phyloP scores from a whole-genome alignment of 352 stramenopile genomes.

The Pseudoperonospora humuli region DNA sequence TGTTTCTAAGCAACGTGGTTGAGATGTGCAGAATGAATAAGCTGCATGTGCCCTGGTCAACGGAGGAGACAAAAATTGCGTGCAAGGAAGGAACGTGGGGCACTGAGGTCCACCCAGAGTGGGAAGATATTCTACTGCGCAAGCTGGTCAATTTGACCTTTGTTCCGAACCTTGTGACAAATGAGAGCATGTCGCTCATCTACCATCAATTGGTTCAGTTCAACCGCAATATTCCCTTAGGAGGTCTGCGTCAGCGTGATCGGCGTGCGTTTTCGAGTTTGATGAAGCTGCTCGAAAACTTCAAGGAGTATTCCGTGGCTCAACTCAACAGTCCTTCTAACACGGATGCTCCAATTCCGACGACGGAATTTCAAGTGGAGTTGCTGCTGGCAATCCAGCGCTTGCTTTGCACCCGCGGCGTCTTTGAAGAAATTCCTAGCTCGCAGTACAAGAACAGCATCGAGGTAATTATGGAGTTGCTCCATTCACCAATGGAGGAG shows the following conservation, averaged over 20 bases:
- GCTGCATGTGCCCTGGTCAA: conserved; percentile 80
- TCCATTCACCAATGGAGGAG: conserved; percentile 81
- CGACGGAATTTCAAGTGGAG: conserved; percentile 75
- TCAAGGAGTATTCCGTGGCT: conserved; percentile 78
- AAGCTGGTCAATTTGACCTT: conserved; percentile 76
- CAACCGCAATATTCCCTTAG: conserved; percentile 79
- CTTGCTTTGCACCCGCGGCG: conserved; percentile 66
- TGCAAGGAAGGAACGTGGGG: conserved; percentile 85
- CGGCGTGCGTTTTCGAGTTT: conserved; percentile 65
- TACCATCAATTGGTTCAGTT: conserved; percentile 82
- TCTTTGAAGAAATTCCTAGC: conserved; percentile 82
- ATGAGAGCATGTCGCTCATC: conserved; percentile 60
- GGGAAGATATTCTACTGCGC: conserved; percentile 76
- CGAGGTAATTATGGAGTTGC: conserved; percentile 80
- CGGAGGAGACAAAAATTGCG: conserved; percentile 74
- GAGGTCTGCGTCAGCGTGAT: conserved; percentile 60
- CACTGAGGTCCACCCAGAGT: conserved; percentile 72
- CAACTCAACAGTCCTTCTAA: conserved; percentile 77
- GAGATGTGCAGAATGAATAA: conserved; percentile 88
- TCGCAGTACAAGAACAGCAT: conserved; percentile 83
- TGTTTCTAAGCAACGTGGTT: conserved; percentile 83
- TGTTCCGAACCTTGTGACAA: conserved; percentile 74
- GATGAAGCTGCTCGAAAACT: conserved; percentile 80
- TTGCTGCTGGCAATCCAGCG: conserved; percentile 74
- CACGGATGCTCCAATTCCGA: conserved; percentile 73